A percentile compares a stretch with the other conserved stretches of the same genome.
These are phyloP conservation scores for Phytopythium mirpurense DNA, from an alignment of 352 stramenopile species.

Conservation along the genomic window DNA sequence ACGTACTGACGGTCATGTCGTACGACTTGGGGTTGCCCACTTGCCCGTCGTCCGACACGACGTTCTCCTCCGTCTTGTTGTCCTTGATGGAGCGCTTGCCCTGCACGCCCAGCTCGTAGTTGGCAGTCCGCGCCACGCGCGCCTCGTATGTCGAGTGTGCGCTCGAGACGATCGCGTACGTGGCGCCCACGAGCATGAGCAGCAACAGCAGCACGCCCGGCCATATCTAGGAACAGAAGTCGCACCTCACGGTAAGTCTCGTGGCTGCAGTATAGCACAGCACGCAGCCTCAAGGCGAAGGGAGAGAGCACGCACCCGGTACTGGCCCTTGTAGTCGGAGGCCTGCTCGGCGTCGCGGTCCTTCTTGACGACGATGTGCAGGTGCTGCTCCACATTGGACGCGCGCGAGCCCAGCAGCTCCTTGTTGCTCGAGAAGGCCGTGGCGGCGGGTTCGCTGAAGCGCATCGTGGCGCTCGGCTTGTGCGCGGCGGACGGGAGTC, in stretches of 20 bases:
- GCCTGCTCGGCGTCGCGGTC: constrained; percentile 14
- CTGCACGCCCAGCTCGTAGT: constrained; percentile 32
- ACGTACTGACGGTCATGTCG: constrained; percentile 16
- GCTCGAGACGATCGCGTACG: constrained; percentile 30
- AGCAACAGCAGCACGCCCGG: constrained; percentile 50
- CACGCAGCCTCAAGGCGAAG: too few relatives aligned
- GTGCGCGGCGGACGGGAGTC: neutral
- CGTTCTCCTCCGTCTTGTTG: constrained; percentile 23
- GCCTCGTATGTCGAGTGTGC: constrained; percentile 25
- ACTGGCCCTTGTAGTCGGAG: constrained; percentile 39
- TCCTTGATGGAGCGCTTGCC: constrained; percentile 43
- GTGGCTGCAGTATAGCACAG: too few relatives aligned
- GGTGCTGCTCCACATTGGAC: constrained; percentile 17
- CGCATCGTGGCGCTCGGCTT: neutral
- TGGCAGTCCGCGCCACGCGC: constrained; percentile 12
- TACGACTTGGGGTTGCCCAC: constrained; percentile 68
- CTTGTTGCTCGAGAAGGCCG: constrained; percentile 24
- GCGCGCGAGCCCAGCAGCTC: constrained; percentile 14
- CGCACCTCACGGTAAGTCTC: constrained; percentile 8
- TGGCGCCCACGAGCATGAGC: constrained; percentile 22
- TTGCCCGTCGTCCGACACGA: constrained; percentile 18
- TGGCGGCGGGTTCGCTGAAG: constrained; percentile 9
- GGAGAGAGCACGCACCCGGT: constrained; percentile 21
- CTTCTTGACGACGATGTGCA: constrained; percentile 27
- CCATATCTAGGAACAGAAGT: constrained; percentile 33